Evolutionary conservation across 805 yeast genomes (phyloP).

Genomic region (Torulaspora quercuum): DNA sequence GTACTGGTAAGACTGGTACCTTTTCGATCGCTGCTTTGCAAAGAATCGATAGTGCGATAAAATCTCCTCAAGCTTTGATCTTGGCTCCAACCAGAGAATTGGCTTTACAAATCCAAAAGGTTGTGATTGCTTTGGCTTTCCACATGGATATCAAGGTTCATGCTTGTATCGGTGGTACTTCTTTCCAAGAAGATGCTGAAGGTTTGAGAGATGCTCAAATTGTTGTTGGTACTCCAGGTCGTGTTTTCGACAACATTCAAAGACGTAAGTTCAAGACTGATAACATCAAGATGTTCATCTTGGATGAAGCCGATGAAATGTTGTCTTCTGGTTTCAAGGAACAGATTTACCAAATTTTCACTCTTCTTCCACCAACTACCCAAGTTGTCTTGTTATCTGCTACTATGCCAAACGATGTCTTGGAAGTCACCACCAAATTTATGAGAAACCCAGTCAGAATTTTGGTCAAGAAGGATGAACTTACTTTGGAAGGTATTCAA

Average conservation of each 20-base stretch:
- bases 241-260: slow-evolving; percentile 94
- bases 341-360: slow-evolving; percentile 90
- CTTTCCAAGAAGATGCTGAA: slow-evolving; percentile 81
- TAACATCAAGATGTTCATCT: slow-evolving; percentile 85
- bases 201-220: slow-evolving; percentile 82
- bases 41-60: slow-evolving; percentile 66
- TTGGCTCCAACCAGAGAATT: slow-evolving; percentile 97
- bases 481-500: slow-evolving; percentile 89
- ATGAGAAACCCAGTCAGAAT: slow-evolving; percentile 92
- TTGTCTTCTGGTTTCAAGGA: slow-evolving; percentile 84
- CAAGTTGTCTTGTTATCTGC: slow-evolving; percentile 96
- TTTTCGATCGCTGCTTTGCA: slow-evolving; percentile 81
- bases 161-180: slow-evolving; percentile 97
- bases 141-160: slow-evolving; percentile 89
- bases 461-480: slow-evolving; percentile 89
- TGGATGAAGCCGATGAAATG: slow-evolving; percentile 99
- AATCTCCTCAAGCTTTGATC: slow-evolving; percentile 86
- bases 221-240: slow-evolving; percentile 97
- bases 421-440: slow-evolving; percentile 88
- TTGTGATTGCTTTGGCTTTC: slow-evolving; percentile 82
- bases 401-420: slow-evolving; percentile 85
- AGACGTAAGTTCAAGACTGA: slow-evolving; percentile 80
- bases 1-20: slow-evolving; percentile 99
- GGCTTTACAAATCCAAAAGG: slow-evolving; percentile 94
- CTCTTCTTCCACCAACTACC: slow-evolving; percentile 72